Conservation (phyloP, 1,139 yeast genomes). For the Yamadazyma blattariae region DNA sequence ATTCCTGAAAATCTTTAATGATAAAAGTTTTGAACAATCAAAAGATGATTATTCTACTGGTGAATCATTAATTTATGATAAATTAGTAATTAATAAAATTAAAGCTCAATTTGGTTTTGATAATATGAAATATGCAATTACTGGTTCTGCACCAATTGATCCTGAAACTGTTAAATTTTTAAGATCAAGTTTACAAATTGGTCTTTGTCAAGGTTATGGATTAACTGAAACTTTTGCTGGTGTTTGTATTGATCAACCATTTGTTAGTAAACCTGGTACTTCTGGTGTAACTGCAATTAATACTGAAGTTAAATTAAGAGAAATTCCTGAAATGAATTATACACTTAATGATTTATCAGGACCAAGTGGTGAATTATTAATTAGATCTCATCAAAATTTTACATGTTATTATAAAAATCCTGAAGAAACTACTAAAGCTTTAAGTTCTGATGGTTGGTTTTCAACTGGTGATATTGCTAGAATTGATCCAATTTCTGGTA, state of each 20-base stretch:
- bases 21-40: constrained; percentile 10
- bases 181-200: constrained; percentile 37
- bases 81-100: constrained; percentile 28
- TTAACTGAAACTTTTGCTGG: constrained; percentile 48
- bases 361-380: constrained; percentile 40
- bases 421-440: constrained; percentile 38
- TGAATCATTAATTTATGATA: constrained; percentile 30
- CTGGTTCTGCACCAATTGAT: constrained; percentile 47
- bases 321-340: constrained; percentile 39
- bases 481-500: constrained; percentile 22
- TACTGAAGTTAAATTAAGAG: constrained; percentile 35
- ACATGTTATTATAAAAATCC: constrained; percentile 35
- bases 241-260: constrained; percentile 25
- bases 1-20: constrained; percentile 21
- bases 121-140: constrained; percentile 23
- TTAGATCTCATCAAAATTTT: constrained; percentile 42
- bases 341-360: constrained; percentile 28
- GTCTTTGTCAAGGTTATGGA: constrained; percentile 45
- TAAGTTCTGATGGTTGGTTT: constrained; percentile 57
- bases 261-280: constrained; percentile 38
- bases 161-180: constrained; percentile 40
- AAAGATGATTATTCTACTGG: constrained; percentile 13
- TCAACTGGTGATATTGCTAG: constrained; percentile 40
- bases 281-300: constrained; percentile 37
- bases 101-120: constrained; percentile 27